Conservation (phyloP, 352 stramenopile species). For the Phytopythium litorale region DNA sequence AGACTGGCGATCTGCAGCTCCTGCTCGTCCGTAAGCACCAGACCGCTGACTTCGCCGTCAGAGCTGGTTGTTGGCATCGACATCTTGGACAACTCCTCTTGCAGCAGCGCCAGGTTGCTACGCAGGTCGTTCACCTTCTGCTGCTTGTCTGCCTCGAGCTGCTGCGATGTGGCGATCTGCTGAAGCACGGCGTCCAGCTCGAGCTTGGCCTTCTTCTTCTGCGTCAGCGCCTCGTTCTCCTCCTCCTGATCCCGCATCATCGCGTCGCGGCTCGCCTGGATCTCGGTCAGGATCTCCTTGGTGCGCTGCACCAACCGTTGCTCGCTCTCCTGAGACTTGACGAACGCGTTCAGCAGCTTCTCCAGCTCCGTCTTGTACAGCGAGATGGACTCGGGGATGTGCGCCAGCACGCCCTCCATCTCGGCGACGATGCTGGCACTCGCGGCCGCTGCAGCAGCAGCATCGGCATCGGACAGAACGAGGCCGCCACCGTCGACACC, state of each 20-base stretch:
- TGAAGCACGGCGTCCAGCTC: slow-evolving; percentile 69
- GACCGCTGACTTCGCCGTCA: slow-evolving; percentile 3
- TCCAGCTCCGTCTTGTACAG: slow-evolving; percentile 79
- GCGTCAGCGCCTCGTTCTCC: slow-evolving; percentile 58
- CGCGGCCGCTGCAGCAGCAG: neutral
- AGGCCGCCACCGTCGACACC: neutral
- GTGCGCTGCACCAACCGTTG: slow-evolving; percentile 60
- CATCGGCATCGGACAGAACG: neutral
- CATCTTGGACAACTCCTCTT: slow-evolving; percentile 63
- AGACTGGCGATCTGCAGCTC: slow-evolving; percentile 65
- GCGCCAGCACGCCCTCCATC: slow-evolving; percentile 64
- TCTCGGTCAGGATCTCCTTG: slow-evolving; percentile 72
- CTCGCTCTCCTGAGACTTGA: slow-evolving; percentile 84
- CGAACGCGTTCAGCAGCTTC: slow-evolving; percentile 64
- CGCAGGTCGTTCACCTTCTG: slow-evolving; percentile 67
- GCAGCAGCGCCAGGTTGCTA: slow-evolving; percentile 53
- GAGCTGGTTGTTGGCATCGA: slow-evolving; percentile 26
- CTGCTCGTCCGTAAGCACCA: slow-evolving; percentile 67
- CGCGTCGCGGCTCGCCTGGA: slow-evolving; percentile 67
- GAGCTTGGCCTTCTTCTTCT: slow-evolving; percentile 69
- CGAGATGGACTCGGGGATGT: slow-evolving; percentile 66
- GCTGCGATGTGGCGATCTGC: slow-evolving; percentile 52
- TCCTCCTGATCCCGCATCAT: slow-evolving; percentile 77
- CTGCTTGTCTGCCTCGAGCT: slow-evolving; percentile 70
- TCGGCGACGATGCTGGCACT: slow-evolving; percentile 42